Conservation (phyloP, 2,329 filamentous ascomycete genomes). For the Aaosphaeria arxii region DNA sequence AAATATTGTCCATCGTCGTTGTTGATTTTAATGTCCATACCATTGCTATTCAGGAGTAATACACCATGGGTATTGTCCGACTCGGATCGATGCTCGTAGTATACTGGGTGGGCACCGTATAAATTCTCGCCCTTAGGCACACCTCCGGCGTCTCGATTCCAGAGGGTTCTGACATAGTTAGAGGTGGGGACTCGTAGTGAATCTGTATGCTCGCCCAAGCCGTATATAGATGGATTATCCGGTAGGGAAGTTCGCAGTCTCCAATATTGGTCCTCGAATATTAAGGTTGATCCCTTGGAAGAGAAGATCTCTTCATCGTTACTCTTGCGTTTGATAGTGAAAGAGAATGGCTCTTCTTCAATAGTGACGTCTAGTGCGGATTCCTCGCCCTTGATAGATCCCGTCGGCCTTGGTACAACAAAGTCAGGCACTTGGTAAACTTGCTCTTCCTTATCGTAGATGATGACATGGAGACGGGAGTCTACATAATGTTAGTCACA, state of each 20-base stretch:
- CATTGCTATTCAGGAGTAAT: constrained; percentile 33
- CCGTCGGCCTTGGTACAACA: constrained; percentile 61
- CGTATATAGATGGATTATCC: constrained; percentile 67
- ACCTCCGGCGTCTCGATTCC: constrained; percentile 64
- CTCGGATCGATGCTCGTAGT: constrained; percentile 64
- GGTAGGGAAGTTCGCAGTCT: constrained; percentile 69
- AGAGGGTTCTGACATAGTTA: constrained; percentile 68
- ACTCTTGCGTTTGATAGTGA: constrained; percentile 58
- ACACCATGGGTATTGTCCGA: constrained; percentile 31
- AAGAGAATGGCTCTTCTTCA: constrained; percentile 61
- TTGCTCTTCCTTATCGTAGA: constrained; percentile 64
- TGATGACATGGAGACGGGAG: constrained; percentile 67
- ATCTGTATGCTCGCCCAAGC: constrained; percentile 74
- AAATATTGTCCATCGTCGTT: constrained; percentile 65
- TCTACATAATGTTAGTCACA: constrained; percentile 39
- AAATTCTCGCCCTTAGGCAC: constrained; percentile 63
- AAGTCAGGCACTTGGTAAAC: constrained; percentile 73
- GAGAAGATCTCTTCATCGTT: constrained; percentile 64
- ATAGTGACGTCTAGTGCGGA: constrained; percentile 54
- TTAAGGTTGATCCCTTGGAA: constrained; percentile 62
- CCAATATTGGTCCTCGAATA: constrained; percentile 77
- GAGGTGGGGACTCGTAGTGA: constrained; percentile 64
- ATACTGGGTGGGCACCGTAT: constrained; percentile 71
- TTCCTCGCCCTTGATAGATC: constrained; percentile 22
- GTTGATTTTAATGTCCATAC: constrained; percentile 74